Evolutionary conservation across 192 early-diverging fungal species (phyloP).

Genomic region (Backusella australiensis): DNA sequence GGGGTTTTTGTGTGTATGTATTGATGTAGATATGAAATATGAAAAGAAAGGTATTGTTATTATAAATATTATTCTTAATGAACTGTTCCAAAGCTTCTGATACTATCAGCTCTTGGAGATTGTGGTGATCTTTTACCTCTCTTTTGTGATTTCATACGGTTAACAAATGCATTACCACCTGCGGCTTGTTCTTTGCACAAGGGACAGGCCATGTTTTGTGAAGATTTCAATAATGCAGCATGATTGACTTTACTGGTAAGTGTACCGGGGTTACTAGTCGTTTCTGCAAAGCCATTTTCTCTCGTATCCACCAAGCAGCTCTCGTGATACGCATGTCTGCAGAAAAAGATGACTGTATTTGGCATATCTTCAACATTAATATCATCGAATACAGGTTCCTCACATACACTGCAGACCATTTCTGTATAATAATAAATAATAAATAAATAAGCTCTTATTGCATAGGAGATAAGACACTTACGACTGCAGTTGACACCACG

Average conservation of each 20-base stretch:
- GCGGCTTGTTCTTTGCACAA: slow-evolving; percentile 50
- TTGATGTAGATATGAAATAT: not conserved
- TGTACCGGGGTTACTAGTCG: slow-evolving; percentile 16
- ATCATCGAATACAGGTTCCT: slow-evolving; percentile 44
- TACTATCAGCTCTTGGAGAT: slow-evolving; percentile 17
- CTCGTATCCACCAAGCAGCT: slow-evolving; percentile 60
- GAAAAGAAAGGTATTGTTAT: not conserved
- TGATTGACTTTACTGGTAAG: slow-evolving; percentile 50
- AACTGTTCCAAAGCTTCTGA: slow-evolving; percentile 21
- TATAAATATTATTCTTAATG: slow-evolving; percentile 7
- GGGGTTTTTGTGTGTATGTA: not conserved
- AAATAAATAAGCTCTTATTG: not conserved
- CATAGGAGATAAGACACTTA: slow-evolving; percentile 14
- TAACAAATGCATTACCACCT: slow-evolving; percentile 37
- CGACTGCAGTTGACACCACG: slow-evolving; percentile 59
- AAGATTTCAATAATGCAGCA: slow-evolving; percentile 42
- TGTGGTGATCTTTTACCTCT: not conserved
- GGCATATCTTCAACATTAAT: slow-evolving; percentile 17
- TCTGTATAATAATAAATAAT: slow-evolving; percentile 32
- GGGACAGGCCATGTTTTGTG: slow-evolving; percentile 45
- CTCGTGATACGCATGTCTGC: slow-evolving; percentile 87
- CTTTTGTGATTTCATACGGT: slow-evolving; percentile 30
- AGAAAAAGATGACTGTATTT: slow-evolving; percentile 85
- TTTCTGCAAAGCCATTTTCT: slow-evolving; percentile 44
- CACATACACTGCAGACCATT: slow-evolving; percentile 45